phyloP scores from a whole-genome alignment of 2,329 filamentous ascomycete genomes.

The Coniosporium tulheliwenetii region DNA sequence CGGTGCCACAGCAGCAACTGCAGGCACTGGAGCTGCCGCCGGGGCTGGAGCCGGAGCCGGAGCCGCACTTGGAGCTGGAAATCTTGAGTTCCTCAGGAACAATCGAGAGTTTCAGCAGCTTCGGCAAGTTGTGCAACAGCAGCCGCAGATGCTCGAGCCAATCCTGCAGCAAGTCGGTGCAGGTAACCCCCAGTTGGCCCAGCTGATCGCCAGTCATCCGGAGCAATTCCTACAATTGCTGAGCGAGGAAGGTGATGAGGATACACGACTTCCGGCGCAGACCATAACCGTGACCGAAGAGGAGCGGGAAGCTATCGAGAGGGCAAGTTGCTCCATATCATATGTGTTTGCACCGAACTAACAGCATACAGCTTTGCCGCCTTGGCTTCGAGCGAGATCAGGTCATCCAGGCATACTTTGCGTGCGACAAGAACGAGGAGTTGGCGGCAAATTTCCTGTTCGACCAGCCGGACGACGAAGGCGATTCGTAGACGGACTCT shows the following conservation, averaged over 20 bases:
- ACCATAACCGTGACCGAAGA: slow-evolving; percentile 87
- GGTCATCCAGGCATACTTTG: slow-evolving; percentile 96
- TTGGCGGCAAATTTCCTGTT: slow-evolving; percentile 96
- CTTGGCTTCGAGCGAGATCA: slow-evolving; percentile 86
- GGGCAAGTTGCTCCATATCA: slow-evolving; percentile 40
- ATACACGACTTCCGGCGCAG: slow-evolving; percentile 71
- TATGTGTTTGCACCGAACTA: slow-evolving; percentile 3
- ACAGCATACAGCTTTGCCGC: slow-evolving; percentile 54
- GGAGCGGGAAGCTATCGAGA: slow-evolving; percentile 91
- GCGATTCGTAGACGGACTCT: slow-evolving; percentile 32
- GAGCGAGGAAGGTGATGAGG: slow-evolving; percentile 74
- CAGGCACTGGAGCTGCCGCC: slow-evolving; percentile 31
- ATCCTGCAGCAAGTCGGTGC: slow-evolving; percentile 92
- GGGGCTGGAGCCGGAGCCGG: slow-evolving; percentile 25
- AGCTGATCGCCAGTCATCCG: slow-evolving; percentile 80
- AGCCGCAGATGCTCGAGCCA: slow-evolving; percentile 96
- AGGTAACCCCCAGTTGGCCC: slow-evolving; percentile 86
- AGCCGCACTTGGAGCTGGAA: slow-evolving; percentile 44
- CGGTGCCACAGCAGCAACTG: slow-evolving; percentile 24
- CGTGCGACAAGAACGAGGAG: slow-evolving; percentile 98
- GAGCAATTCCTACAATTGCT: slow-evolving; percentile 86
- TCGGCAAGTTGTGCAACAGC: slow-evolving; percentile 90
- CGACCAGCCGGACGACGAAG: slow-evolving; percentile 75
- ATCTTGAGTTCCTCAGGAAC: slow-evolving; percentile 84
- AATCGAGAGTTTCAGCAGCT: slow-evolving; percentile 98